Evolutionary conservation across 2,329 filamentous ascomycete genomes (phyloP), one percentile per base, ranked within the genome.

Genomic region (Microdochium bolleyi): DNA sequence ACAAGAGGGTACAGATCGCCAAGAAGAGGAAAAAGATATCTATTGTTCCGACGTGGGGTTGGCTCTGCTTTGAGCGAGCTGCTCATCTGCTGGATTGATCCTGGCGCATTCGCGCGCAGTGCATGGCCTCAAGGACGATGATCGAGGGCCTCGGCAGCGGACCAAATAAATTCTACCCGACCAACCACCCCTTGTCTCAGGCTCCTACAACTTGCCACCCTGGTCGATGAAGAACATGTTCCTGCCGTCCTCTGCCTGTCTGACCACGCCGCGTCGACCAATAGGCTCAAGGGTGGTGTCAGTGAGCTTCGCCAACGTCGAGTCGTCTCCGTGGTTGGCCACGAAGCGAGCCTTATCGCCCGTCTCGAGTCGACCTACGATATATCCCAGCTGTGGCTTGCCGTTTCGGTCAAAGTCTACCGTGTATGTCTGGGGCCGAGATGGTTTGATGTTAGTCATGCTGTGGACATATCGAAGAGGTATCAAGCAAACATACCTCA

Each of bases 321-420:
- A 58, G 24, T 72, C 71, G 64, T 82, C 76, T 0, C 66, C 77
- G 61, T 80, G 72, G 56, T 84, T 84, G 1, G 81, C 80, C 3
- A 84, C 54, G 56, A 84, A 82, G 0, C 81, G 70, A 46, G 41
- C 41, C 52, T 73, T 67, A 1, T 69, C 70, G 52, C 67, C 74
- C 1, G 57, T 60, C 51, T 65, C 72, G 52, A 85, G 57, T 30
- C 77, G 68, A 0, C 80, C 81, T 0, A 84, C 68, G 2, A 84
- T 65, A 60, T 76, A 72, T 1, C 74, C 81, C 27, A 63, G 62
- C 14, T 65, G 52, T 0, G 80, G 79, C 1, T 60, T 68, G 3
- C 77, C 78, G 52, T 77, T 70, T 3, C 80, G 72, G 24, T 68
- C 66, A 59, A 77, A 84, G 50, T 82, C 76, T 1, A 83, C 77